Conservation (phyloP, 306 rosid genomes). For the Vigna trinervia region DNA sequence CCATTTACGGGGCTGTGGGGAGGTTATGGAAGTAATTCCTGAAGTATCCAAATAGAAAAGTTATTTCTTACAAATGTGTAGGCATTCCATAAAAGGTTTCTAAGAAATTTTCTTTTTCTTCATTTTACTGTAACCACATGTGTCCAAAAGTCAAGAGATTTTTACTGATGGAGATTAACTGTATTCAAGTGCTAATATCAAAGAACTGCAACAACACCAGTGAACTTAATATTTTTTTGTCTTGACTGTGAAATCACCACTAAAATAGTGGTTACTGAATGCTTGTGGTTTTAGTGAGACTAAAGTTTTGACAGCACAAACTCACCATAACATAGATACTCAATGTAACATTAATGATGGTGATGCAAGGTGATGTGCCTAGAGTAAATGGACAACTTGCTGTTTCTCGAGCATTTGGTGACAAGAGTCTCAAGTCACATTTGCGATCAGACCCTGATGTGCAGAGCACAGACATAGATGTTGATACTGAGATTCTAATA, state of each 20-base stretch:
- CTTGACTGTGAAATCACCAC: background rate
- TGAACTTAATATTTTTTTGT: background rate
- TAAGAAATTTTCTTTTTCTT: background rate
- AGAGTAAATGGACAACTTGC: slow-evolving; percentile 96
- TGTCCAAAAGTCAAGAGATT: background rate
- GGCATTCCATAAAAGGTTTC: background rate
- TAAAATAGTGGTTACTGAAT: background rate
- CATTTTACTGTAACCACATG: background rate
- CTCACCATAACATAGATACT: slow-evolving; percentile 8
- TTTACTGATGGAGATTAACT: slow-evolving; percentile 1
- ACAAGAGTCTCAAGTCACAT: slow-evolving; percentile 91
- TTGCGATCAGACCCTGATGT: slow-evolving; percentile 88
- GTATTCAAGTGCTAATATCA: slow-evolving; percentile 11
- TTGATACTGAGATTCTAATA: slow-evolving; percentile 62
- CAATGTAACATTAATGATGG: slow-evolving; percentile 34
- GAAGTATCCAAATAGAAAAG: slow-evolving; percentile 9
- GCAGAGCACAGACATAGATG: slow-evolving; percentile 48
- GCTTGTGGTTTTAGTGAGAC: slow-evolving; percentile 11
- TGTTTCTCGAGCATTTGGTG: slow-evolving; percentile 95
- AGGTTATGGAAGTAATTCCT: slow-evolving; percentile 11
- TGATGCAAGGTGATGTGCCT: slow-evolving; percentile 78
- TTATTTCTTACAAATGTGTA: slow-evolving; percentile 9
- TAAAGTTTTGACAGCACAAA: background rate
- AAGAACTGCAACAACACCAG: background rate
- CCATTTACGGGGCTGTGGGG: background rate